Evolutionary conservation across 2,329 filamentous ascomycete genomes (phyloP), one percentile per base, ranked within the genome.

Genomic region (Colletotrichum tabaci): DNA sequence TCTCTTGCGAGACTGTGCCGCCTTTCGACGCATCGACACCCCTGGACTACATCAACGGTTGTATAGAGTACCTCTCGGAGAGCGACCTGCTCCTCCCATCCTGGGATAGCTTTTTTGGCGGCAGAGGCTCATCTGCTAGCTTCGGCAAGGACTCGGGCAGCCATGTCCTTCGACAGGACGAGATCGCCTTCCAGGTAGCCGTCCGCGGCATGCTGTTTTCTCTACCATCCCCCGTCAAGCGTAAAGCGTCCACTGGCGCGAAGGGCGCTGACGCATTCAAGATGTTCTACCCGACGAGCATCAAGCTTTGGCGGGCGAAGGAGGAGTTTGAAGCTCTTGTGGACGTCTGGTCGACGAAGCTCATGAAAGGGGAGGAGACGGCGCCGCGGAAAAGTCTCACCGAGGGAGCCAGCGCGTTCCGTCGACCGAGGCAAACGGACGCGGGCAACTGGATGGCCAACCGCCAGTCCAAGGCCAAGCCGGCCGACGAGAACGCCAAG

Each of bases 131-230:
- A 26, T 81, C 83, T 8, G 84, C 84, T 7, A 84, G 87, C 30
- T 85, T 78, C 82, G 87, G 83, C 77, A 85, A 82, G 83, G 86
- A 92, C 79, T 86, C 87, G 0, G 89, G 88, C 23, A 90, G 91
- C 64, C 96, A 98, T 72, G 87, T 92, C 16, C 83, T 98, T 12
- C 91, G 95, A 8, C 96, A 98, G 81, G 95, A 98, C 74, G 96
- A 99, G 78, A 95, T 99, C 79, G 92, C 93, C 30, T 98, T 98
- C 74, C 94, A 99, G 75, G 91, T 96, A 21, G 95, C 95, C 5
- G 94, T 97, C 0, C 90, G 95, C 15, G 96, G 96, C 0, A 83
- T 98, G 61, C 82, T 98, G 0, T 97, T 97, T 79, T 92, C 91
- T 12, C 87, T 99, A 2, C 96, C 96, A 2, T 89, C 89, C 76